These are phyloP conservation scores for Claviceps africana DNA, from an alignment of 2,329 filamentous ascomycete species.

Conservation along the genomic window DNA sequence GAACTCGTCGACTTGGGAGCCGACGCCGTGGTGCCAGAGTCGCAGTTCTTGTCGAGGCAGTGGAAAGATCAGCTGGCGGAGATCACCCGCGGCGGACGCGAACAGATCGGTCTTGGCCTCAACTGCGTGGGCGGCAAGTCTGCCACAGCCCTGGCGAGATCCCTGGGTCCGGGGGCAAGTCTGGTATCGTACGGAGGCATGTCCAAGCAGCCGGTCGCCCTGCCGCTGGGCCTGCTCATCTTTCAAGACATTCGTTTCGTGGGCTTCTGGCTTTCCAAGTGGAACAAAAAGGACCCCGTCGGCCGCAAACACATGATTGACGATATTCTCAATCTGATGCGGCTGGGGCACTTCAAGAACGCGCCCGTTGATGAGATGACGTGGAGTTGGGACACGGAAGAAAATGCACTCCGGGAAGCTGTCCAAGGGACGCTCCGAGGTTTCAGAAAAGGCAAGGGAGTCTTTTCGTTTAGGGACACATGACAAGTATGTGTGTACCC, in stretches of 20 bases:
- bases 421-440: constrained; percentile 75
- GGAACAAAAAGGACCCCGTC: constrained; percentile 62
- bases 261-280: constrained; percentile 89
- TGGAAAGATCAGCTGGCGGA: constrained; percentile 48
- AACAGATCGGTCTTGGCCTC: constrained; percentile 61
- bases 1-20: constrained; percentile 43
- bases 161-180: constrained; percentile 52
- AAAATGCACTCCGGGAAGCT: constrained; percentile 51
- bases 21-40: constrained; percentile 41
- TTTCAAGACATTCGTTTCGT: constrained; percentile 84
- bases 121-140: constrained; percentile 92
- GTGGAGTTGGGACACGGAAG: constrained; percentile 73
- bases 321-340: constrained; percentile 65
- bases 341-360: constrained; percentile 66
- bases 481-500: constrained; percentile 12
- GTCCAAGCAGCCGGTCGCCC: constrained; percentile 68
- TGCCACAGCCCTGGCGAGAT: constrained; percentile 64
- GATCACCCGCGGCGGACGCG: constrained; percentile 56
- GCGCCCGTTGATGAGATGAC: constrained; percentile 67
- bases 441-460: constrained; percentile 74
- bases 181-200: constrained; percentile 95
- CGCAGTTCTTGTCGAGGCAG: constrained; percentile 39
- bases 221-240: constrained; percentile 77
- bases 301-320: constrained; percentile 71
- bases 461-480: constrained; percentile 65